Evolutionary conservation across 2,329 filamentous ascomycete genomes (phyloP).

Genomic region (Botrytis galanthina): DNA sequence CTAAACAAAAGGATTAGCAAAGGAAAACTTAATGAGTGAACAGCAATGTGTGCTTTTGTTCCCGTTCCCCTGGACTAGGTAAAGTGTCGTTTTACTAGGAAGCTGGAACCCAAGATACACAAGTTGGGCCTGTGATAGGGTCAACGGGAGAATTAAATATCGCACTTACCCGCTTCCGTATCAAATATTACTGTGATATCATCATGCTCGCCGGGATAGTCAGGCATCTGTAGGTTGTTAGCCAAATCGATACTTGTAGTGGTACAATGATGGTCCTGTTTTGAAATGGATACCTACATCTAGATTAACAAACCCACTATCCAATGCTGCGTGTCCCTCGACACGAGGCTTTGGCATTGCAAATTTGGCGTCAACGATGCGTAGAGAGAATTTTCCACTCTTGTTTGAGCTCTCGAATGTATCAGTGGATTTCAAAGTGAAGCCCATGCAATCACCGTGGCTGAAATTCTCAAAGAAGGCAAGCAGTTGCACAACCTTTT

Average conservation of each 20-base stretch:
- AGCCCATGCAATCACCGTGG: conserved; percentile 86
- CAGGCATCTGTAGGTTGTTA: conserved; percentile 54
- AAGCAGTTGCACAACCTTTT: conserved; percentile 72
- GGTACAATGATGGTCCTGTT: neutral
- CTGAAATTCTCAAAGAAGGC: conserved; percentile 88
- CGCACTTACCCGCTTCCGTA: conserved; percentile 51
- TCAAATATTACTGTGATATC: conserved; percentile 87
- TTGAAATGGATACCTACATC: conserved; percentile 45
- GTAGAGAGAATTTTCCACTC: conserved; percentile 67
- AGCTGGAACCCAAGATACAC: neutral
- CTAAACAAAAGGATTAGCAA: conserved; percentile 23
- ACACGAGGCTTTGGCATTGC: conserved; percentile 63
- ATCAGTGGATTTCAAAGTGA: conserved; percentile 80
- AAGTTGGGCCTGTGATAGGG: neutral
- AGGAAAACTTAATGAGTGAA: neutral
- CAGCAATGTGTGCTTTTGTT: too few relatives aligned
- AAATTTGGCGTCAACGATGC: conserved; percentile 88
- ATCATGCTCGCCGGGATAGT: conserved; percentile 89
- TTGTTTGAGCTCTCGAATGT: conserved; percentile 69
- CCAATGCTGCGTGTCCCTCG: conserved; percentile 51
- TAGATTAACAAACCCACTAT: conserved; percentile 75
- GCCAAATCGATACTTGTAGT: neutral
- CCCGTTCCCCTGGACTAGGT: conserved; percentile 17
- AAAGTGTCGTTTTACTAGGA: neutral
- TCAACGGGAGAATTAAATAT: neutral